Conservation (phyloP, 2,329 filamentous ascomycete species). For the Anthostomella pinea region DNA sequence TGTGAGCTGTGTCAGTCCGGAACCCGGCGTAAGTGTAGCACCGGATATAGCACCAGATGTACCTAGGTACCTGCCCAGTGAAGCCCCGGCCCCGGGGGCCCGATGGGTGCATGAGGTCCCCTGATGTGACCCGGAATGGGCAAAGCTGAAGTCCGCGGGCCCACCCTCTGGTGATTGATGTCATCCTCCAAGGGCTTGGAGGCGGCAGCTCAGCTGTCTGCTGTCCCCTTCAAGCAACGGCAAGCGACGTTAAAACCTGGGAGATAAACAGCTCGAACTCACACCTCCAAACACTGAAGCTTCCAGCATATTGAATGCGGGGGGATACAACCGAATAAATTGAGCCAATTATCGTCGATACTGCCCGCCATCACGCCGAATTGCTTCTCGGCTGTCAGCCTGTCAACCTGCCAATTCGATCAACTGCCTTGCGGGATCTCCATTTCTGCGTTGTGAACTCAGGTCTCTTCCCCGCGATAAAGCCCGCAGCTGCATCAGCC, state of each 20-base stretch:
- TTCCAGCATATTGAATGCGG: slow-evolving; percentile 17
- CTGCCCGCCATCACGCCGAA: slow-evolving; percentile 13
- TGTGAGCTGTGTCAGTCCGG: too few species aligned
- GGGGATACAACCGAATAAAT: slow-evolving; percentile 10
- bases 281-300: slow-evolving; percentile 4
- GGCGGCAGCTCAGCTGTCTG: too few species aligned
- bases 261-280: slow-evolving; percentile 12
- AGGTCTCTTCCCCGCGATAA: not conserved
- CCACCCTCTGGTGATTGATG: slow-evolving; percentile 9
- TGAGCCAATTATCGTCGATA: slow-evolving; percentile 19
- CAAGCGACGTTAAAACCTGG: slow-evolving; percentile 21
- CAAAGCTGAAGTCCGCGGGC: too few species aligned
- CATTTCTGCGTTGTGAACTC: slow-evolving; percentile 3
- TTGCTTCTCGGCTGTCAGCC: slow-evolving; percentile 8
- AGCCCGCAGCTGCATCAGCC: not conserved
- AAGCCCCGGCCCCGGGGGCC: too few species aligned
- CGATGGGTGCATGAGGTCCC: too few species aligned
- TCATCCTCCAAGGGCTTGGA: too few species aligned
- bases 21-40: too few species aligned
- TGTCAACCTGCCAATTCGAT: slow-evolving; percentile 1
- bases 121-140: too few species aligned
- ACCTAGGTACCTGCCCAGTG: too few species aligned
- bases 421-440: slow-evolving; percentile 4
- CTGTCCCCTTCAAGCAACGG: not conserved
- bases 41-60: too few species aligned